Conservation (phyloP, 2,329 filamentous ascomycete species). For the Trichoderma asperellum region DNA sequence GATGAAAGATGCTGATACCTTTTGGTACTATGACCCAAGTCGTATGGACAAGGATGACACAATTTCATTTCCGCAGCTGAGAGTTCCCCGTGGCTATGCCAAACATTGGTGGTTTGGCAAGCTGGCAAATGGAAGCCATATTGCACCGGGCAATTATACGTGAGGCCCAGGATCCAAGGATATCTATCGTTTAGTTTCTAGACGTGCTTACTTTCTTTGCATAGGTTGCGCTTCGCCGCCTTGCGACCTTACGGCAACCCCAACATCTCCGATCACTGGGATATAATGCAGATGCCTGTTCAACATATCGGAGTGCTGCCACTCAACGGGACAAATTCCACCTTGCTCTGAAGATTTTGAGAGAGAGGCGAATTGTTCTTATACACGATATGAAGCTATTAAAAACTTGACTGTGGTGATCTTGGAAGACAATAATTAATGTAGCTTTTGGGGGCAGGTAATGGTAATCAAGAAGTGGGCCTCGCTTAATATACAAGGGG, state of each 20-base stretch:
- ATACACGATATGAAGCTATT: background rate
- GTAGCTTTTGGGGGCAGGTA: background rate
- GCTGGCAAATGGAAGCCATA: constrained; percentile 47
- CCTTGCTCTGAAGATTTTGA: constrained; percentile 7
- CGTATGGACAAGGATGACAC: constrained; percentile 46
- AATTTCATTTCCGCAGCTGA: constrained; percentile 43
- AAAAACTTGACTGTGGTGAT: background rate
- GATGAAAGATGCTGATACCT: constrained; percentile 42
- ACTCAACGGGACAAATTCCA: constrained; percentile 38
- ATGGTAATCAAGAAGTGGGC: background rate
- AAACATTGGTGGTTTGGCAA: constrained; percentile 50
- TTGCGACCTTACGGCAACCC: constrained; percentile 49
- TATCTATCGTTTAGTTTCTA: too few relatives aligned
- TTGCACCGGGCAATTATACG: constrained; percentile 48
- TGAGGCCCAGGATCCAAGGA: constrained; percentile 31
- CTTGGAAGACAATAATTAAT: constrained; percentile 1
- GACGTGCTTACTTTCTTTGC: constrained; percentile 21
- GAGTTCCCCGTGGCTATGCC: constrained; percentile 41
- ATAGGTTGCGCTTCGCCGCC: constrained; percentile 48
- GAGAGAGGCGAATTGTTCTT: background rate
- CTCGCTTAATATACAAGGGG: background rate
- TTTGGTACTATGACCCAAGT: constrained; percentile 43
- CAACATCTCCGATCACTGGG: constrained; percentile 48
- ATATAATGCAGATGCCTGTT: constrained; percentile 42
- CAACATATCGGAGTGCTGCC: constrained; percentile 44